Evolutionary conservation across 768 basidiomycete genomes (phyloP), one percentile per base, ranked within the genome.

Genomic region (Trichaptum fuscoviolaceum): DNA sequence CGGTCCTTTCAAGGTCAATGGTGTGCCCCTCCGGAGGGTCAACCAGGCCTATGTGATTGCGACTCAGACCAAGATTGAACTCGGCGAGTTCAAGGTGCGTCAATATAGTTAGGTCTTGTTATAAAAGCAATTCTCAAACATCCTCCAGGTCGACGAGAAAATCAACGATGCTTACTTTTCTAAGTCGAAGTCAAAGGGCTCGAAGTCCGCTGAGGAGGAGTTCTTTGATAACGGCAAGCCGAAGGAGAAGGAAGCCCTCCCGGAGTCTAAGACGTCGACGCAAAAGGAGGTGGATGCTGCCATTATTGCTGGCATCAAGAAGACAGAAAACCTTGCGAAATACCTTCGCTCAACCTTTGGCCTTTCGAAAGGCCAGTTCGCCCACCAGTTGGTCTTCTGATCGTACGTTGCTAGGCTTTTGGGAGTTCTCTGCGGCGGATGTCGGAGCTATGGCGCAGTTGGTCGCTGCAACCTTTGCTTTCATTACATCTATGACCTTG

Each of bases 21-120:
- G 97, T 77, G 96, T 99, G 60, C 97, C 97, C 72, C 85, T 99
- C 77, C 87, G 96, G 78, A 88, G 97, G 78, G 95, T 99, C 68
- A 96, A 95, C 84, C 96, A 98, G 83, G 95, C 97, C 65, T 99
- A 99, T 77, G 95, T 96, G 69, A 99, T 99, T 75, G 94, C 96
- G 67, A 99, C 97, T 67, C 95, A 95, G 66, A 98, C 97, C 72
- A 94, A 90, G 81, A 80, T 99, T 71, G 92, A 96, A 70, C 78
- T 98, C 66, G 84, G 81, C 27, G 84, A 81, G 66, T 81, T 92
- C 77, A 85, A 86, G 82, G 95, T 94, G 73, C 69, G 85, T 82
- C 26, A 27, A 64, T 59, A 69, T 64, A 65, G 85, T 82, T 27
- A 27, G 63, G 59, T 68, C 64, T 65, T 36, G 61, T 59, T 60